Percentiles rank a stretch among this genome's conserved stretches.
Conservation (phyloP, 495 filamentous ascomycete species). For the Hypoxylon lienhwacheense region DNA sequence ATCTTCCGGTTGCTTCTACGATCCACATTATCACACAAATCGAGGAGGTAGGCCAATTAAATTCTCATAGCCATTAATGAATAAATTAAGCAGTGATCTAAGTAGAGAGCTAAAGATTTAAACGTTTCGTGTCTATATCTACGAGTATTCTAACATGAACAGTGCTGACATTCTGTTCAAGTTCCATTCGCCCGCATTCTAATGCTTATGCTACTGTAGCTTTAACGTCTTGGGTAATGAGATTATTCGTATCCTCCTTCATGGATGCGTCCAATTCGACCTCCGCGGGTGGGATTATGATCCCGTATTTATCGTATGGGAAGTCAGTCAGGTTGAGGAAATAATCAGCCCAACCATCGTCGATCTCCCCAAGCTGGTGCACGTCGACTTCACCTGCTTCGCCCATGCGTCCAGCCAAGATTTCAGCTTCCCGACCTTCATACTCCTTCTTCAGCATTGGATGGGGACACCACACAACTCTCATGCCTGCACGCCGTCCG, state of each 20-base stretch:
- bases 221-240: constrained; percentile 25
- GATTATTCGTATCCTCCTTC: constrained; percentile 30
- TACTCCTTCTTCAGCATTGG: constrained; percentile 74
- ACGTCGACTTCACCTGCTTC: constrained; percentile 57
- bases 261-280: constrained; percentile 45
- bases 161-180: not conserved
- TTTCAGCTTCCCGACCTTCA: constrained; percentile 72
- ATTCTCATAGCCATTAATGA: not conserved
- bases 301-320: constrained; percentile 73
- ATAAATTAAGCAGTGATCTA: not conserved
- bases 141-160: not conserved
- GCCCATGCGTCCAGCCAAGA: constrained; percentile 80
- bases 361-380: constrained; percentile 59
- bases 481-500: constrained; percentile 89
- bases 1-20: not conserved
- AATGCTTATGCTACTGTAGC: not conserved
- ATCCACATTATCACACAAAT: not conserved
- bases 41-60: not conserved
- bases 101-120: not conserved
- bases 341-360: constrained; percentile 75
- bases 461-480: constrained; percentile 92
- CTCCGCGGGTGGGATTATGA: constrained; percentile 47
- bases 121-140: not conserved
- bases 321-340: constrained; percentile 66
- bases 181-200: not conserved